Base-by-base conservation (phyloP, 73 alveolate genomes). In the Urostyla sp. region DNA sequence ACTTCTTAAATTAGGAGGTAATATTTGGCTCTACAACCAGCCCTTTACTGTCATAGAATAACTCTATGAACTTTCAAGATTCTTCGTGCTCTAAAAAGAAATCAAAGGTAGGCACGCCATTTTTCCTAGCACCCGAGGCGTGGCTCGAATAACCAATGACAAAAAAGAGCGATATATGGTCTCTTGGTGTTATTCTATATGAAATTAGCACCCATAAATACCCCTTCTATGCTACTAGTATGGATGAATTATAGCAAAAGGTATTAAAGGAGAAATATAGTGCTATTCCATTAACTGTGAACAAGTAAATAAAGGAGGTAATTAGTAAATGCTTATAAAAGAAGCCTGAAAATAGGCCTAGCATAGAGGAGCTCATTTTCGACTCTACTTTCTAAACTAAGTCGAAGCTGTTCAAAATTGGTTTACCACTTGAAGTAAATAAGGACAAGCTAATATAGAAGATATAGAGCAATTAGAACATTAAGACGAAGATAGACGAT, bases 151-250 rank as follows among this genome's bases (percentile, higher is more conserved):
- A 82, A 24, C 79, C 88, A 49, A 80, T 76, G 72, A n/a, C 90
- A 28, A 56, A 85, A 11, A 83, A 82, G 35, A 54, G 84, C 31
- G 97, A 91, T 83, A 88, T 91, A 0, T 91, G 97, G 97, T 40
- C 90, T 36, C 38, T 91, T 34, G 97, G 97, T 1, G 92, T 92
- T 40, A 92, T 92, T 5, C 92, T 98, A 61, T 98, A 98, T 91
- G 99, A 98, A 76, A 79, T 98, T 76, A 91, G 99, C 89, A 95
- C 99, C 37, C 94, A 89, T 59, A 94, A 95, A 80, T 97, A 89
- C 56, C 99, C 99, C 27, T 98, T 94, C 80, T 92, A 75, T 50
- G 99, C 99, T 30, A 80, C 67, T 51, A 94, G 92, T 86, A 93
- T 96, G 79, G 99, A 96, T 31, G 99, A 96, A 31, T 92, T 98